Base-by-base conservation (phyloP, 495 filamentous ascomycete species). In the Trichocladium antarcticum region DNA sequence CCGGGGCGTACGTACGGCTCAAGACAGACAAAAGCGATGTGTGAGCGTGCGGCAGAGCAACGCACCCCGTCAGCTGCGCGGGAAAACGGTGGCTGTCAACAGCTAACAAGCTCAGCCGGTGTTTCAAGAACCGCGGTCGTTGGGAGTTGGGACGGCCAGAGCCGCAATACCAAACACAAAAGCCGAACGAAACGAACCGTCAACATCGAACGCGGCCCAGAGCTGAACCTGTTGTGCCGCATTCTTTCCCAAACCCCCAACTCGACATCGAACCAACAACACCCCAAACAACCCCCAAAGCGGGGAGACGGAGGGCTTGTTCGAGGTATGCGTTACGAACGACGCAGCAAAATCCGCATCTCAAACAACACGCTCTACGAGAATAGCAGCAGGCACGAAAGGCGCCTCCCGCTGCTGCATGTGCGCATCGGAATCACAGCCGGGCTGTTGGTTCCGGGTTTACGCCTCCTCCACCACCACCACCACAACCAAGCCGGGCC, bases 41-140 rank as follows among this genome's bases (percentile, higher is more conserved):
- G 22, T n/a, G 22, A 19, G 14, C 24, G 31, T 36, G 42, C 20
- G 31, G 45, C 35, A 21, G 21, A 31, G 45, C 16, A 5, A n/a
- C 14, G 15, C 40, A 15, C 6, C 14, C 7, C 17, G 17, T 6
- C 2, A 3, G 12, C 40, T 42, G 17, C n/a, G 17, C 24, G 5
- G 7, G 41, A 16, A 14, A 14, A 3, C 12, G 14, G 28, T 16
- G n/a, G 1, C 19, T 37, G 2, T 15, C 10, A 24, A 16, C 11
- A 31, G 14, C 45, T 31, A 40, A 40, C 27, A 48, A 48, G 36
- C 45, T 47, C 45, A 48, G 45, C 45, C 40, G 24, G 19, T 35
- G 45, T 48, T 48, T 48, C 45, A 48, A 11, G 17, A 48, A 37
- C 12, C 34, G 31, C 17, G 19, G 45, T 27, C 8, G 45, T 22